These are phyloP conservation scores for Asparagopsis taxiformis DNA, from an alignment of 31 red algal genomes.

Conservation along the genomic window DNA sequence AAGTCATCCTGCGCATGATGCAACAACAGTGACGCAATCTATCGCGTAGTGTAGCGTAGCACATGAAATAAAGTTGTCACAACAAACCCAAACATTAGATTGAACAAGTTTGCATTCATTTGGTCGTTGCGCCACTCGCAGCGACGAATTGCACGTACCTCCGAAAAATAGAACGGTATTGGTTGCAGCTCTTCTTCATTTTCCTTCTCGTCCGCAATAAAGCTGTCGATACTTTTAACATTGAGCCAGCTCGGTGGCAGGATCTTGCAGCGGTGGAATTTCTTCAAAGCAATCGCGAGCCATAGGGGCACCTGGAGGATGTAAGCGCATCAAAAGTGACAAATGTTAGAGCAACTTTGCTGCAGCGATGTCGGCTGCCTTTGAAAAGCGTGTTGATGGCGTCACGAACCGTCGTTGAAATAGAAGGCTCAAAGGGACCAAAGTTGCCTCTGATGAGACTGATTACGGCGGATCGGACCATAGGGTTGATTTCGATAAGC, in stretches of 20 bases:
- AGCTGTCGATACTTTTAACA: constrained; percentile 27
- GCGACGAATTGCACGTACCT: constrained; percentile 47
- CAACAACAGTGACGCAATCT: constrained; percentile 77
- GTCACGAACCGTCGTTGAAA: constrained; percentile 60
- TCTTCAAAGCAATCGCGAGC: constrained; percentile 83
- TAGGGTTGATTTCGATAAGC: constrained; percentile 74
- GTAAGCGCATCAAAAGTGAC: background rate
- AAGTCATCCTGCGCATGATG: constrained; percentile 81
- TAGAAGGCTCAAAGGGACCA: constrained; percentile 78
- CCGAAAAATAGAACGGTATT: constrained; percentile 71
- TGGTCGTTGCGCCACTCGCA: no score
- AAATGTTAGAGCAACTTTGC: no score
- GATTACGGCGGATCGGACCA: constrained; percentile 59
- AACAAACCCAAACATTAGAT: no score
- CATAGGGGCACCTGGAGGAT: constrained; percentile 74
- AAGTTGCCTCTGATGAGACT: constrained; percentile 67
- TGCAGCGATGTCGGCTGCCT: no score
- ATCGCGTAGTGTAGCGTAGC: background rate
- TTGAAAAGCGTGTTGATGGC: no score
- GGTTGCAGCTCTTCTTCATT: constrained; percentile 58
- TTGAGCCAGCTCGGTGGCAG: constrained; percentile 77
- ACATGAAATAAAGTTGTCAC: background rate
- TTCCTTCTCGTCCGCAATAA: constrained; percentile 57
- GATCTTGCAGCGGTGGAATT: constrained; percentile 76
- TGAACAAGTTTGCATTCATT: no score